These are phyloP conservation scores for Hymenoscyphus infarciens DNA, from an alignment of 2,329 filamentous ascomycete species.

Conservation along the genomic window DNA sequence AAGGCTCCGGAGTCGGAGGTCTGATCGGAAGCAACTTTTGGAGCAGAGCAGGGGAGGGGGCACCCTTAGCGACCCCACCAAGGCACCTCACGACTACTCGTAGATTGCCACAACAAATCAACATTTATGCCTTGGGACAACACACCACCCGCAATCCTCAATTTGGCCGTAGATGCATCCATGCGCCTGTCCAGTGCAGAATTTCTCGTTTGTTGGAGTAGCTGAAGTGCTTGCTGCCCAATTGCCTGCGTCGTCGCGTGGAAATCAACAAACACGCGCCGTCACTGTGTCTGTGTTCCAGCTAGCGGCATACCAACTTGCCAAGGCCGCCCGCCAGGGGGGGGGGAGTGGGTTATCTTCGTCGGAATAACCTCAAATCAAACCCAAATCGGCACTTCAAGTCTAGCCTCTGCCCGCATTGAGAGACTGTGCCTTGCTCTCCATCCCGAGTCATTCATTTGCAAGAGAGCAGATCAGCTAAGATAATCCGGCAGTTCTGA, in stretches of 20 bases:
- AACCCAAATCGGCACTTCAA: constrained; percentile 8
- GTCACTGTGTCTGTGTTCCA: neutral
- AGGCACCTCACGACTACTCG: neutral
- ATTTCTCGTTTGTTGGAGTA: constrained; percentile 10
- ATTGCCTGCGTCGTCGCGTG: constrained; percentile 22
- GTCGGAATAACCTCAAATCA: constrained; percentile 31
- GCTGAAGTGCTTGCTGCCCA: constrained; percentile 1
- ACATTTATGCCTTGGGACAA: neutral
- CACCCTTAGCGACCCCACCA: constrained; percentile 6
- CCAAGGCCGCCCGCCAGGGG: constrained; percentile 16
- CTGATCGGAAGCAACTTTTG: neutral
- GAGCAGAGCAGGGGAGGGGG: no score
- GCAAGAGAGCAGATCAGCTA: neutral
- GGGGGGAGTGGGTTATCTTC: constrained; percentile 15
- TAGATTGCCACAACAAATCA: neutral
- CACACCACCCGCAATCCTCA: neutral
- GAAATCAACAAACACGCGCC: constrained; percentile 9
- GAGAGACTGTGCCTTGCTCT: neutral
- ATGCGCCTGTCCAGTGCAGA: constrained; percentile 16
- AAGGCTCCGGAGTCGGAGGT: neutral
- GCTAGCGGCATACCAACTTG: neutral
- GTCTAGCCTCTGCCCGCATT: neutral
- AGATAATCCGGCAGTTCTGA: neutral
- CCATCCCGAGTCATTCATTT: constrained; percentile 2
- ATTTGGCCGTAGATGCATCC: constrained; percentile 12